A percentile compares a stretch with the other conserved stretches of the same genome.
Evolutionary conservation across 352 stramenopile species (phyloP).

Genomic region (Blastocystis sp.): DNA sequence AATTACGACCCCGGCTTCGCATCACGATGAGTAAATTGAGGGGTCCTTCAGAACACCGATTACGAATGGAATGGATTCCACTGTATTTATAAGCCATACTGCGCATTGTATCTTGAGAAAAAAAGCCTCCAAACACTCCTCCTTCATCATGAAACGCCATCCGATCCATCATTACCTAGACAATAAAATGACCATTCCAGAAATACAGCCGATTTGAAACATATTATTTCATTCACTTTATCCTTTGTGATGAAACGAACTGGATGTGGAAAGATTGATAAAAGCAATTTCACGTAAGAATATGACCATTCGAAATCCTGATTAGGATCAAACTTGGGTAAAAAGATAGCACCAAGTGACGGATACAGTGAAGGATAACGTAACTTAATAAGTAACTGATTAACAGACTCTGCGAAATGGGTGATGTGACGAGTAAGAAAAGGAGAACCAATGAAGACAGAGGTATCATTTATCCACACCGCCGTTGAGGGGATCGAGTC

Average conservation of each 20-base stretch:
- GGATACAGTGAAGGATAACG: background rate
- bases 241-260: background rate
- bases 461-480: background rate
- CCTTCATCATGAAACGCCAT: slow-evolving; percentile 8
- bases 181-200: background rate
- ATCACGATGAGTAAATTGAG: background rate
- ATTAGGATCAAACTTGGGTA: background rate
- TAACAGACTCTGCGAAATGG: slow-evolving; percentile 11
- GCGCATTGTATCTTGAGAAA: background rate
- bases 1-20: background rate
- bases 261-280: background rate
- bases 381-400: slow-evolving; percentile 14
- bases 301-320: slow-evolving; percentile 18
- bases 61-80: background rate
- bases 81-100: background rate
- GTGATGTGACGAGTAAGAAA: slow-evolving; percentile 8
- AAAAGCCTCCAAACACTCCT: slow-evolving; percentile 20
- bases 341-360: background rate
- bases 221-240: background rate
- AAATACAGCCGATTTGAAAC: slow-evolving; percentile 19
- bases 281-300: background rate
- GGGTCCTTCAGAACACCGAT: background rate
- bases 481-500: background rate
- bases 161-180: slow-evolving; percentile 11
- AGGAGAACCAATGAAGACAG: background rate